phyloP scores from a whole-genome alignment of 2,329 filamentous ascomycete species.

The Diplodia intermedia region DNA sequence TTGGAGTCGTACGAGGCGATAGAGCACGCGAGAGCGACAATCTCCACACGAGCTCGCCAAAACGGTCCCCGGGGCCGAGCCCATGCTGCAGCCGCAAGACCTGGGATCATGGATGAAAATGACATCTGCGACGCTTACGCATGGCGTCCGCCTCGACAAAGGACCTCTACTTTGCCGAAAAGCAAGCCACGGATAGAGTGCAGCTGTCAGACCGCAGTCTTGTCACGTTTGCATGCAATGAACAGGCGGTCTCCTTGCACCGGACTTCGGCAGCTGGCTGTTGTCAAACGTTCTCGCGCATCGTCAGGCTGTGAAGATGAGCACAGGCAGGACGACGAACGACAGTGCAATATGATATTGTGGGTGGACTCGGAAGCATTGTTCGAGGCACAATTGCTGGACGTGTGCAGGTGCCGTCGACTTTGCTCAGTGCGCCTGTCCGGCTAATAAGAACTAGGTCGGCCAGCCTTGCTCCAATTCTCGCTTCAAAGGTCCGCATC shows the following conservation, averaged over 20 bases:
- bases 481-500: background rate
- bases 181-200: background rate
- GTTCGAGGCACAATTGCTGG: background rate
- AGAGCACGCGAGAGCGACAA: background rate
- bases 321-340: background rate
- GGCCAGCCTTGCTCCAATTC: background rate
- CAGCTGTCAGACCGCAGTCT: slow-evolving; percentile 18
- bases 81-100: background rate
- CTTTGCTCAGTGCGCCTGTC: background rate
- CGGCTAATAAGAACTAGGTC: background rate
- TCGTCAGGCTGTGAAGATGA: background rate
- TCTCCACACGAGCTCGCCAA: background rate
- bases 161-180: slow-evolving; percentile 7
- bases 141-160: background rate
- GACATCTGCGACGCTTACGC: slow-evolving; percentile 14
- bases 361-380: background rate
- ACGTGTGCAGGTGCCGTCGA: background rate
- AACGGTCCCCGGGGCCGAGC: background rate
- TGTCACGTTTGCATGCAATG: slow-evolving; percentile 5
- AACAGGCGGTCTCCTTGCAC: slow-evolving; percentile 10
- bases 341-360: background rate
- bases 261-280: background rate
- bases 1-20: background rate
- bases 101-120: slow-evolving; percentile 22
- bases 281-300: background rate